These are phyloP conservation scores for Tulasnella sp. DNA, from an alignment of 768 basidiomycete species.

Conservation along the genomic window DNA sequence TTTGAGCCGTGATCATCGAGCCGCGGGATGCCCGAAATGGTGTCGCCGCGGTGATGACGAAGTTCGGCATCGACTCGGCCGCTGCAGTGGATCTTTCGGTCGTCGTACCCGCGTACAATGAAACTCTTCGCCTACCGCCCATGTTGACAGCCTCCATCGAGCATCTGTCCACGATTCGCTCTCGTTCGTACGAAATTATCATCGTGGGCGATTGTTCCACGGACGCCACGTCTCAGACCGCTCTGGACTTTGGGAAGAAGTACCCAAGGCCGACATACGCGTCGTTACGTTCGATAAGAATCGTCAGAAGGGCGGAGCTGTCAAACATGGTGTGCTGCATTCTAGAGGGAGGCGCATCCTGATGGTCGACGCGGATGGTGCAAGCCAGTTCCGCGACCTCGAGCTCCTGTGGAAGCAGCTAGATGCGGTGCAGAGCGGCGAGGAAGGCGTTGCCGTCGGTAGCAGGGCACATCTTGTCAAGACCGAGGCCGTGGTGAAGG, in stretches of 20 bases:
- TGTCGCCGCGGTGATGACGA: too few relatives aligned
- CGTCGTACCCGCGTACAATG: conserved; percentile 90
- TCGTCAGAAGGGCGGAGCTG: conserved; percentile 89
- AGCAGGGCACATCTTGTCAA: conserved; percentile 90
- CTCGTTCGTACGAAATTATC: conserved; percentile 75
- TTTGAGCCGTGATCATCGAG: too few relatives aligned
- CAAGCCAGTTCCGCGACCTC: conserved; percentile 81
- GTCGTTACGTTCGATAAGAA: conserved; percentile 77
- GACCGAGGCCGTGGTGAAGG: conserved; percentile 92
- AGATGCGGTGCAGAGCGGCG: conserved; percentile 53
- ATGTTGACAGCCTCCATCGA: conserved; percentile 78
- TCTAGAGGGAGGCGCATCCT: conserved; percentile 71
- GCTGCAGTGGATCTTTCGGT: conserved; percentile 69
- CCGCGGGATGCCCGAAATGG: too few relatives aligned
- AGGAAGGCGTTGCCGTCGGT: conserved; percentile 69
- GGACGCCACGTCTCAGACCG: conserved; percentile 66
- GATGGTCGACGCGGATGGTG: conserved; percentile 94
- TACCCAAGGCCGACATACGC: conserved; percentile 61
- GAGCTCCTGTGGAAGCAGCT: conserved; percentile 73
- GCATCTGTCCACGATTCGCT: too few relatives aligned
- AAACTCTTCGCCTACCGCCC: conserved; percentile 69
- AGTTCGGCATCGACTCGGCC: too few relatives aligned
- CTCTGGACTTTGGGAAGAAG: conserved; percentile 59
- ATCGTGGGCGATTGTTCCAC: conserved; percentile 87
- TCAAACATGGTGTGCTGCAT: conserved; percentile 85